Evolutionary conservation across 1,139 yeast genomes (phyloP), one percentile per base, ranked within the genome.

Genomic region (Taiozyma sp.): DNA sequence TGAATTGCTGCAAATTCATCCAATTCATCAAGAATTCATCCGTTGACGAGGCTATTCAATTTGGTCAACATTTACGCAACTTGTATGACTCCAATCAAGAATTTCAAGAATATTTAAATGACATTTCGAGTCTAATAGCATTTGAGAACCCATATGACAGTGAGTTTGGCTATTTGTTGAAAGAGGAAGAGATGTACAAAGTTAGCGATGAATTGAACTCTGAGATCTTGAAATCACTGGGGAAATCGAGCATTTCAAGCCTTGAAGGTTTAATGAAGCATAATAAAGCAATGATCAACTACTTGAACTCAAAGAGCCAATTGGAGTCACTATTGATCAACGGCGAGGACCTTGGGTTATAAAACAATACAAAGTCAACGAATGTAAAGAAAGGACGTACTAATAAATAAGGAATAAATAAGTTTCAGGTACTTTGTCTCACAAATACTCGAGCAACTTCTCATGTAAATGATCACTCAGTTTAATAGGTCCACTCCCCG

Each of bases 391-490:
- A 8, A 12, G 23, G 22, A 27, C 23, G 32, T 19, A 24, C 12
- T 12, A 45, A 29, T 40, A 39, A 30, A 30, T 30, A 30, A 30
- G 41, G 41, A 43, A 30, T 22, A 46, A 45, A 43, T 43, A 50
- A 45, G 38, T 42, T 43, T 49, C 42, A 38, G 14, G 43, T 38
- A 3, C n/a, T 30, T 7, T 28, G 4, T 30, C n/a, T 41, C 43
- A 23, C 29, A 52, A 50, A 10, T 50, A 46, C 13, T 65, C 56
- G 49, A 66, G 62, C 48, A 85, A 60, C 53, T 72, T 68, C 43
- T 78, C 80, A 45, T 72, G 66, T 60, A 87, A 60, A 57, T 67
- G 70, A 44, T 86, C 91, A 49, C 85, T 80, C 50, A 87, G 71
- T 51, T 70, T 74, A 42, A 81, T 66, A 49, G 84, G 71, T 1